These are phyloP conservation scores for Arctostaphylos glauca DNA, from an alignment of 148 eudicot species.

Conservation along the genomic window DNA sequence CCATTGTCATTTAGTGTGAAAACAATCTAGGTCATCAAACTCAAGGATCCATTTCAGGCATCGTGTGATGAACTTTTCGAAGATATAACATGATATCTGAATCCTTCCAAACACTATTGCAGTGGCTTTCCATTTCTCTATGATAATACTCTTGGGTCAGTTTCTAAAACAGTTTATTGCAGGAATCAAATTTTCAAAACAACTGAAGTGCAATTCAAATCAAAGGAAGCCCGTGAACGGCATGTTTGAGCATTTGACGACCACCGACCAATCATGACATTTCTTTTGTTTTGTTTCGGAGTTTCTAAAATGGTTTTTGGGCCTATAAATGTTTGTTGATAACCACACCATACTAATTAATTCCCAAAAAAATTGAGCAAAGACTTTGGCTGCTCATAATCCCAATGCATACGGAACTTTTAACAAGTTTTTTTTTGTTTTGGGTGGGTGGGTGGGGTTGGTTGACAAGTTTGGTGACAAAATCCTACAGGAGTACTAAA, in stretches of 20 bases:
- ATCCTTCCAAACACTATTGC: not conserved
- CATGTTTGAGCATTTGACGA: not conserved
- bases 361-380: not conserved
- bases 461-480: not conserved
- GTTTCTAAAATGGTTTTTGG: not conserved
- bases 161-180: not conserved
- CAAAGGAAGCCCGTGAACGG: not conserved
- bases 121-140: not conserved
- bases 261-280: not conserved
- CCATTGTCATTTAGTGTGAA: not conserved
- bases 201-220: not conserved
- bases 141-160: not conserved
- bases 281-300: not conserved
- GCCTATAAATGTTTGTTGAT: not conserved
- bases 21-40: not conserved
- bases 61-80: not conserved
- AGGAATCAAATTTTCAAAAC: not conserved
- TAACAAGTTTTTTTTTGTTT: not conserved
- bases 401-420: not conserved
- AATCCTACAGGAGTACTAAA: not conserved
- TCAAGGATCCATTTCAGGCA: not conserved
- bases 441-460: too few relatives aligned
- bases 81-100: not conserved
- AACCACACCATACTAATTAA: not conserved
- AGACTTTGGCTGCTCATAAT: not conserved